Evolutionary conservation across 768 basidiomycete genomes (phyloP), one percentile per base, ranked within the genome.

Genomic region (Chalciporus piperatus): DNA sequence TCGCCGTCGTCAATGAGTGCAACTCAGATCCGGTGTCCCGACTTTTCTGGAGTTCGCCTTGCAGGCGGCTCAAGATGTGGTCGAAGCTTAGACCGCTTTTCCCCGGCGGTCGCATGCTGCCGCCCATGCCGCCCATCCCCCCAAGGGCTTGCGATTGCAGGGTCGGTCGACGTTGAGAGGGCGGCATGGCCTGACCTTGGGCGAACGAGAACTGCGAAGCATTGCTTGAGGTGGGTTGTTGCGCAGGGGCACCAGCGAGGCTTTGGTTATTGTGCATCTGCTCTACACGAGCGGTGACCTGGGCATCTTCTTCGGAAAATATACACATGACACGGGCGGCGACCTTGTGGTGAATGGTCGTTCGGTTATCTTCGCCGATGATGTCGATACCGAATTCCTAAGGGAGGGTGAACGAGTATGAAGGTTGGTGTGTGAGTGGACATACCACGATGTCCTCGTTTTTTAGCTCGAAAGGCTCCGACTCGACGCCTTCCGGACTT

Each of bases 371-470:
- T 64, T 99, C 97, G 56, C 92, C 90, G 48, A 97, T 91, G 56
- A 99, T 99, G 73, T 98, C 97, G 63, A 98, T 99, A 50, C 97
- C 97, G 68, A 97, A 98, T 85, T 98, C 95, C 94, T 96, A 50
- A 6, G 35, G 48, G 28, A 28, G 8, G 50, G 48, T 39, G 52
- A 50, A 58, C 47, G 49, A 27, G 47, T 39, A 51, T 33, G 32
- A 49, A 22, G n/a, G n/a, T n/a, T 45, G 28, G 17, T 48, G 27
- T 41, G 28, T 13, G 22, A 20, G 22, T 47, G 43, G 27, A 77
- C 93, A 56, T 78, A 97, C 95, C 63, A 99, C 93, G 56, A 93
- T 87, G 66, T 98, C 95, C 65, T 96, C 95, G 43, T 83, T 87
- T 73, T 98, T 94, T 37, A 99, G 83, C 71, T 97, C 92, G 58